Base-by-base conservation (phyloP, 441 rosid species). In the Flueggea neowawraea region DNA sequence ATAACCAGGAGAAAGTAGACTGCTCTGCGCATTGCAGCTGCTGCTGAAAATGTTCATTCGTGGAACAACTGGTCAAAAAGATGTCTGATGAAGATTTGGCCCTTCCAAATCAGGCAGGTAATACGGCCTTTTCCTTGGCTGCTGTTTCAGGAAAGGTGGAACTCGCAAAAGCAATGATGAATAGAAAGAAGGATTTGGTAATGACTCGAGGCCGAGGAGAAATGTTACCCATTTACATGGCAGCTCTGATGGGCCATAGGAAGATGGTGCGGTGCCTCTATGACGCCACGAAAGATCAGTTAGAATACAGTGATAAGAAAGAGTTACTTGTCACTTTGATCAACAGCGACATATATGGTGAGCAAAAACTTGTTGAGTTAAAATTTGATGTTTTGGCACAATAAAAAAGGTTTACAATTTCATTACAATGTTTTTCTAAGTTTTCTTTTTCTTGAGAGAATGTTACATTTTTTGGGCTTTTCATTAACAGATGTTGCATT, bases 21-120 rank as follows among this genome's bases (percentile, higher is more conserved):
- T 0, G 60, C 58, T 69, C 75, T 78, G 39, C 79, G 74, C 60
- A 57, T 80, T 3, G 78, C 73, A 2, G 66, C 57, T 8, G 67
- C 54, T 0, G 57, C 68, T 15, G 55, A 16, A 5, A 69, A 63
- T 12, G 41, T 61, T 36, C 50, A 53, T 6, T 75, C 33, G 73
- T 70, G 7, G 53, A 60, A 65, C 39, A 71, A 32, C 0, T 73
- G 44, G 66, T 69, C 36, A 41, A 43, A 12, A 8, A 17, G 55
- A 69, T 55, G 60, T 13, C n/a, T 5, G 14, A 3, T 0, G 33
- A 10, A 1, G 61, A 70, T 47, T 62, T 75, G 31, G 69, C 32
- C 14, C 41, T 47, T 12, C 22, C 4, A 57, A 28, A 51, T 36
- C 1, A 51, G 31, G 2, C 31, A 4, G 44, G 60, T 6, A 64